These are phyloP conservation scores for Diaporthe aspalathi DNA, from an alignment of 2,329 filamentous ascomycete genomes.

Conservation along the genomic window DNA sequence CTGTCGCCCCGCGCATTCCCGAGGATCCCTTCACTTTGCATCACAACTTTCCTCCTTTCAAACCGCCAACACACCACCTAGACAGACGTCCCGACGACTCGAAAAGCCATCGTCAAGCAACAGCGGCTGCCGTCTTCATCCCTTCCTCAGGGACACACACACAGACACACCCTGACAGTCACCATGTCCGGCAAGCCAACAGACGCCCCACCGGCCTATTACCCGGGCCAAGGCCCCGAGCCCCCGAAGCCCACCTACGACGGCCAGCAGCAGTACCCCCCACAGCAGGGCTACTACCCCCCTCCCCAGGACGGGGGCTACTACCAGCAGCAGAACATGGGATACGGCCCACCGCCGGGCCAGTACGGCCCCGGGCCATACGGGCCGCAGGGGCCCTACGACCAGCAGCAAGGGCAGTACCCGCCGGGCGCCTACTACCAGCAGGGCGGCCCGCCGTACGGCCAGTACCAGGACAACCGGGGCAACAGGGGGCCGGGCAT, in stretches of 20 bases:
- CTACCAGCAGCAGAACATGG: conserved; percentile 28
- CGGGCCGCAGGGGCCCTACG: conserved; percentile 3
- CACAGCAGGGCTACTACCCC: conserved; percentile 13
- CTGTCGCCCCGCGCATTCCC: conserved; percentile 24
- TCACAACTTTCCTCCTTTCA: neutral
- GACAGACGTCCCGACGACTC: neutral
- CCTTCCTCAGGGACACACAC: neutral
- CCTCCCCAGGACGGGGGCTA: conserved; percentile 11
- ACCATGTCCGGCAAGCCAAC: conserved; percentile 36
- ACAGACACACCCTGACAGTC: neutral
- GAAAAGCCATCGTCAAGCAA: neutral
- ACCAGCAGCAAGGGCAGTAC: conserved; percentile 13
- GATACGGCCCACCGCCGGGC: conserved; percentile 26
- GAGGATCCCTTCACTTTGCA: neutral
- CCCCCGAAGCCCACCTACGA: conserved; percentile 36
- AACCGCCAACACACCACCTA: neutral
- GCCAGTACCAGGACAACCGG: conserved; percentile 33
- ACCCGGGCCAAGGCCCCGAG: conserved; percentile 29
- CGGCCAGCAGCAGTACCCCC: conserved; percentile 18
- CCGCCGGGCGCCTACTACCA: conserved; percentile 33
- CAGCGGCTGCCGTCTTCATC: neutral
- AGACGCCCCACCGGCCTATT: conserved; percentile 38
- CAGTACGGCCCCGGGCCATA: conserved; percentile 26
- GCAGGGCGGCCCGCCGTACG: conserved; percentile 27
- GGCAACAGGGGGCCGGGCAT: conserved; percentile 32